Percentiles rank a stretch among this genome's conserved stretches.
Conservation (phyloP, 768 basidiomycete species). For the Pleurotus ostreatus region DNA sequence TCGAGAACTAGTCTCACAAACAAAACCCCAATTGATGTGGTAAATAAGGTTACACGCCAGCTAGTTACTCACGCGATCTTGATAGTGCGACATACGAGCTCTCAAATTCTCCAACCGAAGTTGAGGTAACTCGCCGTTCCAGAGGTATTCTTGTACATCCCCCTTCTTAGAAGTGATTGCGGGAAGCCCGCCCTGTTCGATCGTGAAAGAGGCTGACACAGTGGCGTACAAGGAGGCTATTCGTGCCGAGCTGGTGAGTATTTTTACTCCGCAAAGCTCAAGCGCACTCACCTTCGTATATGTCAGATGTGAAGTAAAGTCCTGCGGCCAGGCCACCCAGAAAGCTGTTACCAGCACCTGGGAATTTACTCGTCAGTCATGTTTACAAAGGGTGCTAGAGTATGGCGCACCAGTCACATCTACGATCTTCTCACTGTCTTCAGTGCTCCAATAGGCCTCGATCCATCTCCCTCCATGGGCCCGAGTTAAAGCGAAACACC, state of each 20-base stretch:
- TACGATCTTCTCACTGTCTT: constrained; percentile 47
- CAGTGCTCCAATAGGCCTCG: constrained; percentile 62
- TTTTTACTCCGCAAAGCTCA: constrained; percentile 5
- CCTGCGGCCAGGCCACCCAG: constrained; percentile 83
- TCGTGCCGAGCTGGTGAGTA: neutral
- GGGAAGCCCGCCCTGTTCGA: constrained; percentile 83
- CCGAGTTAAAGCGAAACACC: constrained; percentile 57
- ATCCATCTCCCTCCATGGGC: constrained; percentile 52
- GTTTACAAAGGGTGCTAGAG: neutral
- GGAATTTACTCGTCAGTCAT: constrained; percentile 11
- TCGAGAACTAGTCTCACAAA: too few species aligned
- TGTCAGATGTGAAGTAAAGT: constrained; percentile 50
- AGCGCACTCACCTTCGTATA: constrained; percentile 55
- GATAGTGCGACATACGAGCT: constrained; percentile 25
- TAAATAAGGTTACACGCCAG: constrained; percentile 11
- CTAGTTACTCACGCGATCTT: constrained; percentile 12
- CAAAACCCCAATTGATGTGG: too few species aligned
- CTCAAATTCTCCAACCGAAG: constrained; percentile 52
- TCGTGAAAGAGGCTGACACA: constrained; percentile 76
- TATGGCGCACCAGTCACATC: constrained; percentile 72
- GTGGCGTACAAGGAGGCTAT: constrained; percentile 71
- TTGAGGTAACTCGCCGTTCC: constrained; percentile 71
- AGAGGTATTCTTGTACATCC: constrained; percentile 29
- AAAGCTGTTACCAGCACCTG: constrained; percentile 90
- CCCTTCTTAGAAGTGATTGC: constrained; percentile 28